phyloP scores from a whole-genome alignment of 2,329 filamentous ascomycete genomes.

The Rosellinia necatrix region DNA sequence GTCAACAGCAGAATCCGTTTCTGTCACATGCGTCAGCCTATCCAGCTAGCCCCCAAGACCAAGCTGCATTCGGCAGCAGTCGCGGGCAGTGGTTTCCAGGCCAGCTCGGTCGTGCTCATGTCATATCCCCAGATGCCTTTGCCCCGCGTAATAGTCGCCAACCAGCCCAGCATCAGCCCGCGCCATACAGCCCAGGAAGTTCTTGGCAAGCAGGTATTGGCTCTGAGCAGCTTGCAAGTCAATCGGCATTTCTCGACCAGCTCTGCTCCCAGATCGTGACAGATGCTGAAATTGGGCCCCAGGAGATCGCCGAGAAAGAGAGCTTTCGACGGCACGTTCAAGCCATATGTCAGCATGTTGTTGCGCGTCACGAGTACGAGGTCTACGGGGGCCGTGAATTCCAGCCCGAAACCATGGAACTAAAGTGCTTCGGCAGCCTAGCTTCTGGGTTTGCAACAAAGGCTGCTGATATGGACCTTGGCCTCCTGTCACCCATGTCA shows the following conservation, averaged over 20 bases:
- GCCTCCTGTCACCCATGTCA: conserved; percentile 70
- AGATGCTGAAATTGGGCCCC: conserved; percentile 63
- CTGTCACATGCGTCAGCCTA: conserved; percentile 42
- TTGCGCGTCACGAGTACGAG: conserved; percentile 57
- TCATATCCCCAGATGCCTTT: conserved; percentile 34
- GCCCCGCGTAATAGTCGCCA: conserved; percentile 29
- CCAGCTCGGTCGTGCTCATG: conserved; percentile 23
- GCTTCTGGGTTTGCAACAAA: conserved; percentile 85
- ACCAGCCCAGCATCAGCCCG: conserved; percentile 30
- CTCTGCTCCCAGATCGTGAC: conserved; percentile 57
- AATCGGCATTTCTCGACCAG: conserved; percentile 54
- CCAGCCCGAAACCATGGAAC: conserved; percentile 60
- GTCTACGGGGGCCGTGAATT: conserved; percentile 51
- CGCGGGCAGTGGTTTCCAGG: conserved; percentile 25
- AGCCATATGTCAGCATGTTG: conserved; percentile 63
- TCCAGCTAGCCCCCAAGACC: conserved; percentile 28
- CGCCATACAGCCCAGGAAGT: conserved; percentile 40
- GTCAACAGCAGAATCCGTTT: conserved; percentile 20
- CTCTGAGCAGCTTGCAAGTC: conserved; percentile 53
- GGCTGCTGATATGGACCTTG: conserved; percentile 89
- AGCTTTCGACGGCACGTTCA: conserved; percentile 69
- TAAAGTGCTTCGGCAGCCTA: conserved; percentile 82
- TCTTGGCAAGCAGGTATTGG: conserved; percentile 38
- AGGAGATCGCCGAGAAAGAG: conserved; percentile 73
- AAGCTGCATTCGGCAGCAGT: conserved; percentile 5